A percentile compares a stretch with the other conserved stretches of the same genome.
Evolutionary conservation across 257 asterid species (phyloP).

Genomic region (Capsicum pubescens): DNA sequence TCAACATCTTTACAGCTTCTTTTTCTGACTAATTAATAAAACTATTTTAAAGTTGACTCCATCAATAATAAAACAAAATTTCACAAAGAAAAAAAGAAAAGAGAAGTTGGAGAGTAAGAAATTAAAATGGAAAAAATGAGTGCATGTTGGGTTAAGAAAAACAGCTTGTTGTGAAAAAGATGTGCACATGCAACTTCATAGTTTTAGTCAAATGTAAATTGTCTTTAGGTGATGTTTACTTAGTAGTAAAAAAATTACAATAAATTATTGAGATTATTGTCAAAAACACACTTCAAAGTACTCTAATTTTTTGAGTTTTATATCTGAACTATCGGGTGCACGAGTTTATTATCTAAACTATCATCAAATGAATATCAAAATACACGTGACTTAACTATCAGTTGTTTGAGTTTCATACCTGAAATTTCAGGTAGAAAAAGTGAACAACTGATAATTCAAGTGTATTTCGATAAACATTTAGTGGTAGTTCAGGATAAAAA

Average conservation of each 20-base stretch:
- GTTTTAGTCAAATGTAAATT: slow-evolving; percentile 14
- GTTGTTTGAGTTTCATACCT: no score
- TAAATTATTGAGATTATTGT: no score
- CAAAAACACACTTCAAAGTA: no score
- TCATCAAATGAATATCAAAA: no score
- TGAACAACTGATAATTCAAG: no score
- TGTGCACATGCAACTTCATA: neutral
- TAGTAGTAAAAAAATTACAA: neutral
- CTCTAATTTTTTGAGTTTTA: no score
- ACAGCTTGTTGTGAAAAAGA: neutral
- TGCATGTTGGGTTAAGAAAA: neutral
- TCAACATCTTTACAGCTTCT: slow-evolving; percentile 29
- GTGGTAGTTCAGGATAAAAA: no score
- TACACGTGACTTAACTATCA: no score
- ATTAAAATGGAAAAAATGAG: neutral
- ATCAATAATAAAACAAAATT: neutral
- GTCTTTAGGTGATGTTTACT: neutral
- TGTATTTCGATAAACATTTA: no score
- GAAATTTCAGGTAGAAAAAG: no score
- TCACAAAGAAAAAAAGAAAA: neutral
- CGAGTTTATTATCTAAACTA: no score
- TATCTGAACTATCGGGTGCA: no score
- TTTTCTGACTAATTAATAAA: slow-evolving; percentile 36
- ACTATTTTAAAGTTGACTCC: slow-evolving; percentile 13
- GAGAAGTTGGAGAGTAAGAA: neutral